These are phyloP conservation scores for Vigna radiata DNA, from an alignment of 306 rosid species.

Conservation along the genomic window DNA sequence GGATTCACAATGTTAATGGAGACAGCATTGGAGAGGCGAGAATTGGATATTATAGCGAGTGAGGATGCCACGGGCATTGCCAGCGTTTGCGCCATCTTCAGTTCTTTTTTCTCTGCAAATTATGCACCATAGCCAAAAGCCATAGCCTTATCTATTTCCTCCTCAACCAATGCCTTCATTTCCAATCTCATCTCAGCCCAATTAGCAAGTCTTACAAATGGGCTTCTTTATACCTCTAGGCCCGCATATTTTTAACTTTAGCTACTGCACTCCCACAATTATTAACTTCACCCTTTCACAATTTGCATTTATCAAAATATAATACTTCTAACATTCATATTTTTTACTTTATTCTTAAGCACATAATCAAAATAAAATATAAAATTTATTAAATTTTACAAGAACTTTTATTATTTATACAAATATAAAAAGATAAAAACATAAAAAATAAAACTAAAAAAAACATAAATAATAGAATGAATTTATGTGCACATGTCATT, in stretches of 20 bases:
- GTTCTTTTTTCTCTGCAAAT: not conserved
- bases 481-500: too few relatives aligned
- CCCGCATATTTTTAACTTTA: not conserved
- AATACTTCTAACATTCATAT: too few relatives aligned
- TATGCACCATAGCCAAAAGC: slow-evolving; percentile 22
- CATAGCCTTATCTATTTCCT: slow-evolving; percentile 25
- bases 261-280: too few relatives aligned
- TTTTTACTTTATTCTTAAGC: too few relatives aligned
- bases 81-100: slow-evolving; percentile 74
- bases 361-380: too few relatives aligned
- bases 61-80: slow-evolving; percentile 84
- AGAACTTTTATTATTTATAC: too few relatives aligned
- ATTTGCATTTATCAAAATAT: too few relatives aligned
- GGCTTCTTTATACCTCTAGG: not conserved
- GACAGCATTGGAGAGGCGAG: slow-evolving; percentile 51
- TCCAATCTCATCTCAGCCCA: not conserved
- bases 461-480: too few relatives aligned
- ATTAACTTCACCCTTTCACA: too few relatives aligned
- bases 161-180: not conserved
- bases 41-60: slow-evolving; percentile 56
- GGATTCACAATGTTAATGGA: slow-evolving; percentile 51
- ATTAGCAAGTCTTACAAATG: not conserved
- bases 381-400: too few relatives aligned
- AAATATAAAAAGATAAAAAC: too few relatives aligned
- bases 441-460: too few relatives aligned